Base-by-base conservation (phyloP, 768 basidiomycete genomes). In the Mycena kentingensis region DNA sequence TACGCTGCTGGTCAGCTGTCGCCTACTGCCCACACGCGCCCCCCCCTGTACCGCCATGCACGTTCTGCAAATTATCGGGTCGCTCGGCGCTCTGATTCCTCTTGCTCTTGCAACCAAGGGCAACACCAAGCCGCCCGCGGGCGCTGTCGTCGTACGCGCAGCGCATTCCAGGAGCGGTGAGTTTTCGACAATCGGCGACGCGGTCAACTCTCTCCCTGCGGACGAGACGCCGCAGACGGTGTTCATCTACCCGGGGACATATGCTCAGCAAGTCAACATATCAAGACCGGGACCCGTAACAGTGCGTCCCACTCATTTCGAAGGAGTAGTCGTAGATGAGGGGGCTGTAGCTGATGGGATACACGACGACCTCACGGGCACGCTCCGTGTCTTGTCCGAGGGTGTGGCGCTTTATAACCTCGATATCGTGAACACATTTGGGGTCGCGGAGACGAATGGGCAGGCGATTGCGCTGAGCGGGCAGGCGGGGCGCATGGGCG, bases 161-260 rank as follows among this genome's bases (percentile, higher is more conserved):
- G 19, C n/a, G 8, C 8, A 6, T 29, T 48, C 50, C 12, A 49
- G 46, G 4, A 22, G 60, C 3, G 57, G 62, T 19, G 59, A 62
- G 44, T 67, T 61, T 32, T 39, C 60, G 4, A 56, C 50, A 16
- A 45, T 67, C 2, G 56, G 49, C n/a, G 62, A 49, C 4, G 66
- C 66, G 7, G 60, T 67, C 26, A 57, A 63, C 31, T 53, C 65
- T 7, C 49, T 67, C 25, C 63, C 66, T 2, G 48, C 48, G 5
- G 66, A 65, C 32, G 54, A 41, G 5, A 58, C 54, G 15, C 44
- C 60, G 3, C 58, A 59, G 38, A 51, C 58, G 5, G 63, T 68
- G 16, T 68, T 68, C 46, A 60, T 68, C 18, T 68, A 60, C 48
- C 63, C 67, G 10, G 67, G 67, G 3, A 58, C 60, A 4, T 68